Base-by-base conservation (phyloP, 2,329 filamentous ascomycete genomes). In the Pezicula radicicola region DNA sequence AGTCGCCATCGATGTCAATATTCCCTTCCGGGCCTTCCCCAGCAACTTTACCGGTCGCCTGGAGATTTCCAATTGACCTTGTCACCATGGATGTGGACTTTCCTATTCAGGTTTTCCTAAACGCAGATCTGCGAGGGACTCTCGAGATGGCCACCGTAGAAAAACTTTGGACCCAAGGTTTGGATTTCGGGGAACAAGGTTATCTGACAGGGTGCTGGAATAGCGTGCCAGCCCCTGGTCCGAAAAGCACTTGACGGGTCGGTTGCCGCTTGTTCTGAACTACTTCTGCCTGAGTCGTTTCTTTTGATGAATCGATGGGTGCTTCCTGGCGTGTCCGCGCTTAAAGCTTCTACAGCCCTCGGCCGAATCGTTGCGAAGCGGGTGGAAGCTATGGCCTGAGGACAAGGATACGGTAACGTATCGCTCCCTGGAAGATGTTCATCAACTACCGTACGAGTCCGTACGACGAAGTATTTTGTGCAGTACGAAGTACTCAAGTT, bases 101-200 rank as follows among this genome's bases (percentile, higher is more conserved):
- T 10, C 37, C 37, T 40, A 6, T 16, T 40, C 37, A 4, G 30
- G 30, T 7, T 25, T 25, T 25, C 25, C 25, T 6, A 25, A 25
- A 25, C 25, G 30, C 30, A 33, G 30, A 33, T 33, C 30, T 10
- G 30, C 30, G 30, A 33, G 9, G 12, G 12, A 10, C 30, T 33
- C 12, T 10, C 12, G 30, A 33, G 8, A 10, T 10, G 30, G 30
- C 30, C 10, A 33, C 30, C 30, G 30, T 33, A 33, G 30, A 15
- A 45, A 40, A 15, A 28, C 4, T 13, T 9, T 28, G 21, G 40
- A 25, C 18, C 18, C 25, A 42, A 25, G 18, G 40, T 18, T 19
- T 28, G n/a, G 42, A 45, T 45, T 45, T 45, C 42, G 42, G 42
- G 42, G 42, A 45, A 45, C 21, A 25, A 18, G 42, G 42, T 16